A percentile compares a stretch with the other conserved stretches of the same genome.
These are phyloP conservation scores for Phytophthora brassicae DNA, from an alignment of 352 stramenopile species.

Conservation along the genomic window DNA sequence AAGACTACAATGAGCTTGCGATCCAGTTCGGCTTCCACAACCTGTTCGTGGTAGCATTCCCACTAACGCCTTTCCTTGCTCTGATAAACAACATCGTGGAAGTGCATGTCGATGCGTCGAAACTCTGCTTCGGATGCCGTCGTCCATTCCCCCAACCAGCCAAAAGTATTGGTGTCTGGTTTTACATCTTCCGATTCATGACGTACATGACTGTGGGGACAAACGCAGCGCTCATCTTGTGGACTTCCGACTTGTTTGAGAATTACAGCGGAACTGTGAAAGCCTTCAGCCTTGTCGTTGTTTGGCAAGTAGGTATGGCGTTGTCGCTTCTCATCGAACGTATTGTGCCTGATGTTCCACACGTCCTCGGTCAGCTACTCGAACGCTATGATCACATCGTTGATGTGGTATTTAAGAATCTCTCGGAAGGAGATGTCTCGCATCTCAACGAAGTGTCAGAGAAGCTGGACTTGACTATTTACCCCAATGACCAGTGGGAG, in stretches of 20 bases:
- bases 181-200: conserved; percentile 73
- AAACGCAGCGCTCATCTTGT: conserved; percentile 72
- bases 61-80: conserved; percentile 87
- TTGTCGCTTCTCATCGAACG: conserved; percentile 56
- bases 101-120: conserved; percentile 79
- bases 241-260: conserved; percentile 60
- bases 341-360: conserved; percentile 50
- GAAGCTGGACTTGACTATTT: conserved; percentile 64
- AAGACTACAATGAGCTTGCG: conserved; percentile 88
- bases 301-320: conserved; percentile 59
- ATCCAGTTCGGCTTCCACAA: conserved; percentile 95
- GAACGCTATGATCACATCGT: conserved; percentile 66
- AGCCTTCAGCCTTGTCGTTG: conserved; percentile 57
- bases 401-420: conserved; percentile 64
- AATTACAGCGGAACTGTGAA: conserved; percentile 45
- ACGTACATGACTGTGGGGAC: conserved; percentile 67
- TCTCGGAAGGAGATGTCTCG: conserved; percentile 55
- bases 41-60: conserved; percentile 92
- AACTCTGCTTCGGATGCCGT: conserved; percentile 62
- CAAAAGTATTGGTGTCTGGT: conserved; percentile 91
- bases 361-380: conserved; percentile 47
- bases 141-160: conserved; percentile 70
- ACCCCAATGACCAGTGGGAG: conserved; percentile 63
- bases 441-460: conserved; percentile 62
- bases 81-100: conserved; percentile 90